Evolutionary conservation across 805 yeast species (phyloP), one percentile per base, ranked within the genome.

Genomic region (Cyberlindnera mississippiensis): DNA sequence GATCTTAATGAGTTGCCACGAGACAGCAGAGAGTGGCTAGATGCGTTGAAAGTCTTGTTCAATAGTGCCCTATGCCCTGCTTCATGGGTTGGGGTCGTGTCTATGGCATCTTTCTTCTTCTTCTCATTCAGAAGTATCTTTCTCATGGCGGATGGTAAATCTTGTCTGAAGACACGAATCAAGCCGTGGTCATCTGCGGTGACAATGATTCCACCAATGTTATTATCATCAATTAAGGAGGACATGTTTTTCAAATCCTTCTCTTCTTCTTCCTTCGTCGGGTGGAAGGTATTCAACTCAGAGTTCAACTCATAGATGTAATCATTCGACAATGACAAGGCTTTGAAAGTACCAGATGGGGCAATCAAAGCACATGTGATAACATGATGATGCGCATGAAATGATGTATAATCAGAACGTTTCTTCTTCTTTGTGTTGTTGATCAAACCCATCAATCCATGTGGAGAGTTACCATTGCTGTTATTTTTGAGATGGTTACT

Each of bases 321-420:
- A 61, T 89, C 97, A 55, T 85, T 85, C 1, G 95, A 82, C 31
- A 80, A 65, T 35, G 83, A 80, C 31, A 90, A 60, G 12, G 82
- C 64, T 48, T 77, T 79, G 37, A 75, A 69, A 0, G 96, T 83
- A 4, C 69, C 68, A 15, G 74, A 64, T 0, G 96, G 96, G 1
- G 95, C 96, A 63, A 88, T 76, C 1, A 78, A 54, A 0, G 96
- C 90, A 29, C 75, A 78, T 32, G 91, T 89, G 27, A 88, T 85
- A 28, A 77, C 73, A 1, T 81, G 66, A 55, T 78, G 80, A 61
- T 85, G 89, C 0, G 93, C 87, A 63, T 84, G 91, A 58, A 87
- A 83, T 4, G 85, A 71, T 2, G 82, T 69, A 59, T 82, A 84
- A 44, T 78, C 76, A 33, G 69, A 69, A 55, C 84, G 79, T 45